A percentile compares a stretch with the other conserved stretches of the same genome.
phyloP scores from a whole-genome alignment of 495 filamentous ascomycete species.

The Penicillium soppii region DNA sequence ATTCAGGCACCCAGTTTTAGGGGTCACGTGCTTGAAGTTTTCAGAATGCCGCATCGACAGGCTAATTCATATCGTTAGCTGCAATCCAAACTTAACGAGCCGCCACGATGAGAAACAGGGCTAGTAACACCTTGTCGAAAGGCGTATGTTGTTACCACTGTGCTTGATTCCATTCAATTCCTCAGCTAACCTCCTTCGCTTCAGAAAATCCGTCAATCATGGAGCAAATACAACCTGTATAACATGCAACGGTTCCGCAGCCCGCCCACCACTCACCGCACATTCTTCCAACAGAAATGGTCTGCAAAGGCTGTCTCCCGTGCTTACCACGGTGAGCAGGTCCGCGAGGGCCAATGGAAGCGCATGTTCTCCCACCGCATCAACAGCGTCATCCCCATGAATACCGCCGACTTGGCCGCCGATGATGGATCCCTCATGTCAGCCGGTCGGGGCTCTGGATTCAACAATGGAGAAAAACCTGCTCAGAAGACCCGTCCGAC shows the following conservation, averaged over 20 bases:
- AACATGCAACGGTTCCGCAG: constrained; percentile 62
- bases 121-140: constrained; percentile 43
- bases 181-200: constrained; percentile 11
- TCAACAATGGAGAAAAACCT: constrained; percentile 26
- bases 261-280: constrained; percentile 43
- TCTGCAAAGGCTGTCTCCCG: constrained; percentile 75
- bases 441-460: constrained; percentile 77
- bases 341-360: constrained; percentile 85
- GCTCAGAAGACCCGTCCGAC: constrained; percentile 37
- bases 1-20: not conserved
- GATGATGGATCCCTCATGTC: constrained; percentile 79
- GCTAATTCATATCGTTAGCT: constrained; percentile 3
- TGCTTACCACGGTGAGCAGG: constrained; percentile 90
- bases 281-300: constrained; percentile 99
- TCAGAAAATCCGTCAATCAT: constrained; percentile 92
- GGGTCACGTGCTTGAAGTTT: constrained; percentile 45
- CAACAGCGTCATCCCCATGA: constrained; percentile 81
- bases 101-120: constrained; percentile 50
- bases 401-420: constrained; percentile 67
- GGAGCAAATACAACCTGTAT: constrained; percentile 97
- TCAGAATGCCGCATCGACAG: constrained; percentile 20
- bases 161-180: not conserved
- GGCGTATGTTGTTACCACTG: constrained; percentile 32
- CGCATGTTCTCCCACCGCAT: constrained; percentile 83
- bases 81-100: constrained; percentile 11